Evolutionary conservation across 805 yeast species (phyloP).

Genomic region (Wickerhamiella azyma): DNA sequence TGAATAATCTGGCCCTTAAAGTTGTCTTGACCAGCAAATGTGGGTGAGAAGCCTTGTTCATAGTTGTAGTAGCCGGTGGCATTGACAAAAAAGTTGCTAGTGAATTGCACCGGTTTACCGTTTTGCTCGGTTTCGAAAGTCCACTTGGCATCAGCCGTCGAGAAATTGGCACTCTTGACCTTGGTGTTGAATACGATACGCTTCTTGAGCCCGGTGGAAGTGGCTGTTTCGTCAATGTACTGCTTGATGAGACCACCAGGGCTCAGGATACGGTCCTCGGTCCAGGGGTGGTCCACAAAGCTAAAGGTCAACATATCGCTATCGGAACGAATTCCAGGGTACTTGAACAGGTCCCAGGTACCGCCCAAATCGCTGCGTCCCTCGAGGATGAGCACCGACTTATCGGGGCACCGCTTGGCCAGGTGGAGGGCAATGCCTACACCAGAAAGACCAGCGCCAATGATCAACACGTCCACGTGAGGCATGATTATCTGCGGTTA

Average conservation of each 20-base stretch:
- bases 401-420: not conserved
- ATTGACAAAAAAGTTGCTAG: constrained; percentile 4
- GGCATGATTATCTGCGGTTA: not conserved
- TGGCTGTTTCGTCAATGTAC: constrained; percentile 3
- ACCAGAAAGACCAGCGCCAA: constrained; percentile 9
- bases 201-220: not conserved
- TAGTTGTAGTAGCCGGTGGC: constrained; percentile 6
- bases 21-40: constrained; percentile 7
- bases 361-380: constrained; percentile 7
- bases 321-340: constrained; percentile 7
- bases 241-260: constrained; percentile 4
- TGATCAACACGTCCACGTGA: not conserved
- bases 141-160: not conserved
- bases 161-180: not conserved
- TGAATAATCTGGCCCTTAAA: constrained; percentile 7
- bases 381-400: constrained; percentile 3
- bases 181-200: not conserved
- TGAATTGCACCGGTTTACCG: not conserved
- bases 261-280: constrained; percentile 4
- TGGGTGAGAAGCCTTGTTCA: constrained; percentile 1
- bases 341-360: constrained; percentile 8
- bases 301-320: constrained; percentile 7
- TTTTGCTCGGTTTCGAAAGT: not conserved
- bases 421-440: constrained; percentile 6
- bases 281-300: constrained; percentile 8